These are phyloP conservation scores for Xylaria sp. DNA, from an alignment of 2,329 filamentous ascomycete species.

Conservation along the genomic window DNA sequence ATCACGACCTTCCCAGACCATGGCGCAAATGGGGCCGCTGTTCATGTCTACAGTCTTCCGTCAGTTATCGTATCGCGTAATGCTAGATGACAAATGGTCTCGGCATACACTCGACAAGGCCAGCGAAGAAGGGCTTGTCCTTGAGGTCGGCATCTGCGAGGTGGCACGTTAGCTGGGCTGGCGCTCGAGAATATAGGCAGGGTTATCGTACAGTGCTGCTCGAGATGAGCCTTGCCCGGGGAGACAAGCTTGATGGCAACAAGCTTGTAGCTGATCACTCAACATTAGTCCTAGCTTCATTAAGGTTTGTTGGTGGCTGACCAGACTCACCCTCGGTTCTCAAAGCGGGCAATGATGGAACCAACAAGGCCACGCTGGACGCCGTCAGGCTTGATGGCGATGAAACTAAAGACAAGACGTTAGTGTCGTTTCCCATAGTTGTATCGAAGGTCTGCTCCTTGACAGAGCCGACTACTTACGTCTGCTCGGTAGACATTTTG, in stretches of 20 bases:
- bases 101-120: conserved; percentile 86
- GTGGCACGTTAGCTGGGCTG: conserved; percentile 46
- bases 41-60: conserved; percentile 78
- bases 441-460: not conserved
- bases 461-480: conserved; percentile 40
- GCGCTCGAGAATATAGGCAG: conserved; percentile 3
- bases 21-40: conserved; percentile 96
- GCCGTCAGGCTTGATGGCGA: conserved; percentile 99
- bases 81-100: conserved; percentile 4
- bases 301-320: conserved; percentile 11
- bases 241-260: conserved; percentile 94
- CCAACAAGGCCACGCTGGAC: conserved; percentile 98
- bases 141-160: conserved; percentile 80
- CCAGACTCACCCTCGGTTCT: conserved; percentile 83
- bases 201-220: conserved; percentile 83
- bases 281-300: conserved; percentile 36
- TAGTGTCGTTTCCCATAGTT: conserved; percentile 3
- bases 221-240: conserved; percentile 92
- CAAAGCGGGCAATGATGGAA: conserved; percentile 97
- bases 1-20: conserved; percentile 99
- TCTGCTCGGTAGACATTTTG: conserved; percentile 50
- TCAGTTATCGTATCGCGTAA: conserved; percentile 18
- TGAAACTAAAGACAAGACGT: conserved; percentile 75
- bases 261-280: conserved; percentile 84
- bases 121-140: conserved; percentile 96